Percentiles rank a stretch among this genome's conserved stretches.
Evolutionary conservation across 192 early-diverging fungal species (phyloP).

Genomic region (Obelidium mucronatum): DNA sequence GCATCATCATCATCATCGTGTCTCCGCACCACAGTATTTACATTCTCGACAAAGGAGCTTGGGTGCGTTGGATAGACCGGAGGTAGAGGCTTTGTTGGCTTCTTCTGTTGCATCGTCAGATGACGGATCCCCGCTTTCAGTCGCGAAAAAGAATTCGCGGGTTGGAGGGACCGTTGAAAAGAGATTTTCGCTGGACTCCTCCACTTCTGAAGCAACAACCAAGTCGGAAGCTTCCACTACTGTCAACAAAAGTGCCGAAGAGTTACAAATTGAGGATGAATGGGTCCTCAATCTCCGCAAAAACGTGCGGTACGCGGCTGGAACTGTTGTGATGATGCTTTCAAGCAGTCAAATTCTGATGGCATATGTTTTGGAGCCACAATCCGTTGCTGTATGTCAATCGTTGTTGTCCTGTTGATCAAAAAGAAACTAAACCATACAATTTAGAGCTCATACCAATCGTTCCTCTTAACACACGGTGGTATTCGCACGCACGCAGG

Average conservation of each 20-base stretch:
- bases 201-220: background rate
- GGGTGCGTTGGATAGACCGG: background rate
- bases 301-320: conserved; percentile 32
- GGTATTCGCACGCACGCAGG: conserved; percentile 40
- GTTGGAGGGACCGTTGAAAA: background rate
- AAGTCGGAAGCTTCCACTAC: background rate
- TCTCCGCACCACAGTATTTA: too few relatives aligned
- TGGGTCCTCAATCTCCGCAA: conserved; percentile 3
- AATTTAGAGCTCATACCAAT: conserved; percentile 44
- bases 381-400: conserved; percentile 37
- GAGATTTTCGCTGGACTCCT: background rate
- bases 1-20: background rate
- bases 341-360: conserved; percentile 49
- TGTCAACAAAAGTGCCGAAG: background rate
- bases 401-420: background rate
- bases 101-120: background rate
- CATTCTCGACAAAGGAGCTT: background rate
- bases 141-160: too few relatives aligned
- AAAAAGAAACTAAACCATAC: background rate
- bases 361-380: conserved; percentile 48
- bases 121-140: background rate
- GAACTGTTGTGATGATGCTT: conserved; percentile 51
- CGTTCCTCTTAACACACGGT: conserved; percentile 49
- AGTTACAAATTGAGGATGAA: conserved; percentile 20
- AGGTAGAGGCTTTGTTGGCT: too few relatives aligned